phyloP scores from a whole-genome alignment of 257 asterid species.

The Forsythia suspensa region DNA sequence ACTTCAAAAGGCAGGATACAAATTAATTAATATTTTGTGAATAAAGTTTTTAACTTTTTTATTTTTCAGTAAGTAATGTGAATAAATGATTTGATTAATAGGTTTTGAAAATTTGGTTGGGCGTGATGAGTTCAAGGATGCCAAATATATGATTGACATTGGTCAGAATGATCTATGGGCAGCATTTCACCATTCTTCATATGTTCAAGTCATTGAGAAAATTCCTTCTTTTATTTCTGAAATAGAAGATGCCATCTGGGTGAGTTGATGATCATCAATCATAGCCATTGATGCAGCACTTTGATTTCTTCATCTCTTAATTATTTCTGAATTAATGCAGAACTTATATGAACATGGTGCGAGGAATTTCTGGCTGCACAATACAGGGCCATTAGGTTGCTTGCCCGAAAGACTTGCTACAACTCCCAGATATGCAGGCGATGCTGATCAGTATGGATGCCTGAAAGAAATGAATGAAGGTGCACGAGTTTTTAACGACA shows the following conservation, averaged over 20 bases:
- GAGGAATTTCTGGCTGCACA: slow-evolving; percentile 54
- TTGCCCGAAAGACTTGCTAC: slow-evolving; percentile 40
- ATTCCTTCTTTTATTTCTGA: slow-evolving; percentile 54
- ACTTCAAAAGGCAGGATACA: slow-evolving; percentile 27
- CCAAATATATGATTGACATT: slow-evolving; percentile 47
- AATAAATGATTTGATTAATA: background rate
- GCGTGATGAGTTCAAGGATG: slow-evolving; percentile 33
- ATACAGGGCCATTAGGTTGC: slow-evolving; percentile 58
- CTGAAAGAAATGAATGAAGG: slow-evolving; percentile 33
- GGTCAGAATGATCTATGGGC: slow-evolving; percentile 51
- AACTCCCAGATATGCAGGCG: slow-evolving; percentile 4
- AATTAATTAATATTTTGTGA: background rate
- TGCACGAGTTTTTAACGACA: slow-evolving; percentile 36
- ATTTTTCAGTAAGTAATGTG: background rate
- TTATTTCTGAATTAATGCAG: slow-evolving; percentile 13
- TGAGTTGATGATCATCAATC: slow-evolving; percentile 8
- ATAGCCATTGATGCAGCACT: background rate
- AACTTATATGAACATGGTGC: slow-evolving; percentile 40
- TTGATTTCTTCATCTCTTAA: no score
- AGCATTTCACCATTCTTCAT: slow-evolving; percentile 30
- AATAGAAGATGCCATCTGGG: slow-evolving; percentile 45
- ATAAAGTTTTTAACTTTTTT: background rate
- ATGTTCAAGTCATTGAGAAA: slow-evolving; percentile 31
- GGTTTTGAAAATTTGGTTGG: slow-evolving; percentile 25
- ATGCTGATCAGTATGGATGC: slow-evolving; percentile 45